Base-by-base conservation (phyloP, 805 yeast species). In the Teunomyces funiuensis region DNA sequence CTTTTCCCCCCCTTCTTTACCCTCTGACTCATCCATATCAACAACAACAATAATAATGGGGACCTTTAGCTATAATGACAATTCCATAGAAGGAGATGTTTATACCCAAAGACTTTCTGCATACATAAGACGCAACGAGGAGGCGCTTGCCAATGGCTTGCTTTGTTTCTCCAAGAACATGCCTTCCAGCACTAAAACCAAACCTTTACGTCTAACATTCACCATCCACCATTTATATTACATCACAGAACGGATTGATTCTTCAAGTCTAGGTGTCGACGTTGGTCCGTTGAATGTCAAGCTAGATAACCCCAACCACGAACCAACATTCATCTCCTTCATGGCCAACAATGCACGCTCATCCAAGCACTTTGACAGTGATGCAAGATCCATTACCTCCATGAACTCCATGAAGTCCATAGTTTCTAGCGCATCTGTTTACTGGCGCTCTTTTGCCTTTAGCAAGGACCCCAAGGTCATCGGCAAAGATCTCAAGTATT, bases 221-320 rank as follows among this genome's bases (percentile, higher is more conserved):
- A 79, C 85, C 13, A 63, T 80, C 19, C 88, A 82, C 55, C 87
- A 82, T 55, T 63, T 82, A 20, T 82, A 78, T 53, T 82, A 75
- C 50, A 66, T 82, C 16, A 58, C 79, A n/a, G 85, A 80, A 30
- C 66, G 76, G 39, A 79, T 82, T 60, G 80, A 68, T 65, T 69
- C 42, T 41, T 76, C 55, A 61, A 70, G 46, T 47, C 71, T 52
- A 42, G 75, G 69, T 6, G 74, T 70, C 19, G 76, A 71, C 22
- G 79, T 81, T 7, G 88, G 88, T 0, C 86, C 87, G 3, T 63
- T 81, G 60, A 77, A 77, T 52, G 66, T 82, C 34, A 66, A 83
- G 47, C 60, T 82, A 16, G 85, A 81, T 47, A 77, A 69, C 45
- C 79, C 82, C 1, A 73, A 74, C 63, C 77, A 58, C 61, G 80